phyloP scores from a whole-genome alignment of 139 green algal genomes.

The Axilococcus clingmanii region DNA sequence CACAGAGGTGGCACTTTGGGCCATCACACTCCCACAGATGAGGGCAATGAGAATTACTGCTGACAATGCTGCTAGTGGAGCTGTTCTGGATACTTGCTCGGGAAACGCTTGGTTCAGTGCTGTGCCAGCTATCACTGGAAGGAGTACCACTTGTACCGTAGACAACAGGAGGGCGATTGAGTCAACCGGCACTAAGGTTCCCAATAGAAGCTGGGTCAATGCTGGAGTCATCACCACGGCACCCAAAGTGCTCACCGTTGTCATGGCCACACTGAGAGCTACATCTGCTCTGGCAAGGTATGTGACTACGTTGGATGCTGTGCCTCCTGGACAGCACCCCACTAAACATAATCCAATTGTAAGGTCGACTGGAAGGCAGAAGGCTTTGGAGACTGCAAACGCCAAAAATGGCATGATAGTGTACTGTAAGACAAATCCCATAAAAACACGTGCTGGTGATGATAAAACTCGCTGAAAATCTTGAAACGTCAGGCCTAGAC shows the following conservation, averaged over 20 bases:
- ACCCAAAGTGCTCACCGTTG: slow-evolving; percentile 41
- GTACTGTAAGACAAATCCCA: slow-evolving; percentile 44
- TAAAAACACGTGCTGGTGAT: slow-evolving; percentile 32
- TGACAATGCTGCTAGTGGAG: slow-evolving; percentile 16
- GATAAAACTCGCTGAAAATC: slow-evolving; percentile 32
- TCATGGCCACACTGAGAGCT: slow-evolving; percentile 35
- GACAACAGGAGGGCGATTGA: slow-evolving; percentile 44
- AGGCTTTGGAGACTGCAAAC: slow-evolving; percentile 31
- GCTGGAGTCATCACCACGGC: slow-evolving; percentile 57
- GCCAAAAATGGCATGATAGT: slow-evolving; percentile 65
- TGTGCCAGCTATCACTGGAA: slow-evolving; percentile 51
- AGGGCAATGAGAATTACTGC: slow-evolving; percentile 37
- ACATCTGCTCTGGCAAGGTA: slow-evolving; percentile 52
- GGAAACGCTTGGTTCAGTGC: slow-evolving; percentile 47
- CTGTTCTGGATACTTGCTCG: slow-evolving; percentile 7
- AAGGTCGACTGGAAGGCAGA: slow-evolving; percentile 16
- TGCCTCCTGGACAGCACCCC: slow-evolving; percentile 47
- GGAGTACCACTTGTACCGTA: slow-evolving; percentile 68
- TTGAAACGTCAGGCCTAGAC: slow-evolving; percentile 46
- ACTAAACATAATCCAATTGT: slow-evolving; percentile 46
- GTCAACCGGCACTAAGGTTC: slow-evolving; percentile 59
- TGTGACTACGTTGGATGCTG: slow-evolving; percentile 67
- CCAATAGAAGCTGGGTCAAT: slow-evolving; percentile 55
- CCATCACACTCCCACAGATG: slow-evolving; percentile 51
- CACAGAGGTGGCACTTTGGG: slow-evolving; percentile 31